Conservation (phyloP, 192 early-diverging fungal species). For the Nowakowskiella sp. region DNA sequence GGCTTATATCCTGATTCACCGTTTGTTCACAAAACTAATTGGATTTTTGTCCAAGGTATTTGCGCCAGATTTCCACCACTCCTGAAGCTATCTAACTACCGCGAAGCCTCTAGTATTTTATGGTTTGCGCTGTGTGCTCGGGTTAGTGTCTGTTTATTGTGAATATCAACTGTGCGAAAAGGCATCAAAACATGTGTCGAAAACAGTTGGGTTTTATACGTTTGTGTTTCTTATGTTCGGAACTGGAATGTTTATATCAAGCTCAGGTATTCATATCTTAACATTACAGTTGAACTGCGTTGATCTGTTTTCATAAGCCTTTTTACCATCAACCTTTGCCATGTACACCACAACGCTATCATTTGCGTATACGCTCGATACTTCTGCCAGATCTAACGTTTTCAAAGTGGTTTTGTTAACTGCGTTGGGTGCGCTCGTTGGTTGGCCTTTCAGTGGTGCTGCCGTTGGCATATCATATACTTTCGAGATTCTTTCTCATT, state of each 20-base stretch:
- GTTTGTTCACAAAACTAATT: conserved; percentile 32
- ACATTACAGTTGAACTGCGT: conserved; percentile 3
- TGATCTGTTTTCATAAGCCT: conserved; percentile 37
- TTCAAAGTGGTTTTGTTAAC: conserved; percentile 51
- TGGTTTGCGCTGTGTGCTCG: conserved; percentile 33
- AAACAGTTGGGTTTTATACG: conserved; percentile 59
- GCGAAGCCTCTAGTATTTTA: background rate
- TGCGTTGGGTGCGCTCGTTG: conserved; percentile 55
- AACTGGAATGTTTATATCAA: conserved; percentile 83
- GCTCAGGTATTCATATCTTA: conserved; percentile 44
- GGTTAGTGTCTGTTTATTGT: conserved; percentile 47
- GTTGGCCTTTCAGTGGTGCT: conserved; percentile 81
- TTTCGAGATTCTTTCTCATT: conserved; percentile 33
- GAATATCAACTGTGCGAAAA: conserved; percentile 65
- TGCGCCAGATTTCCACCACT: background rate
- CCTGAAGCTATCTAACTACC: background rate
- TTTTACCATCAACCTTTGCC: conserved; percentile 85
- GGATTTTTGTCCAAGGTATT: conserved; percentile 40
- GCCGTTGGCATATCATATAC: conserved; percentile 66
- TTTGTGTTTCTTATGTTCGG: conserved; percentile 53
- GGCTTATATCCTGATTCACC: conserved; percentile 62
- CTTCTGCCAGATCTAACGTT: conserved; percentile 34
- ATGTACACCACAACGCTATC: conserved; percentile 81
- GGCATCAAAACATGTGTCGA: conserved; percentile 51
- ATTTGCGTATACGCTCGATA: conserved; percentile 54